Evolutionary conservation across 768 basidiomycete genomes (phyloP), one percentile per base, ranked within the genome.

Genomic region (Dentipellis fragilis): DNA sequence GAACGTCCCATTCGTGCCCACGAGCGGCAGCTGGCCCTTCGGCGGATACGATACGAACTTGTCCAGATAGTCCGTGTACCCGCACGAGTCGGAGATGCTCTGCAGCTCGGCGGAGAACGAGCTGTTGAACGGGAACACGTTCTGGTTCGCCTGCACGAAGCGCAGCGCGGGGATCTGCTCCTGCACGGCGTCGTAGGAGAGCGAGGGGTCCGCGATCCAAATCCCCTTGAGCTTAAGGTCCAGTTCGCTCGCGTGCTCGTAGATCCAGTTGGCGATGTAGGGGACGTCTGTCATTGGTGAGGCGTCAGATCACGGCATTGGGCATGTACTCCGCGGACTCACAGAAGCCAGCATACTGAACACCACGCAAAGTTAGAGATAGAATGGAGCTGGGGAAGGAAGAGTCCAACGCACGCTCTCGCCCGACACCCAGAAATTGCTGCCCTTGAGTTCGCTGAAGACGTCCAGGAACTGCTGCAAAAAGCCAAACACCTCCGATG

Each of bases 391-490:
- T 55, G 36, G 21, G 35, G n/a, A 1, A 3, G 35, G 35, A 46
- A 49, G 17, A 11, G 7, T 50, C 1, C 49, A 9, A 63, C 85
- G 62, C 63, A 87, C 85, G 66, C 86, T 88, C 68, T 88, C 86
- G 35, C 86, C 86, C 29, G 77, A 74, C 4, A 88, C 63, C 62
- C 77, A 88, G 23, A 87, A 72, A n/a, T 83, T 84, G 68, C 84
- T 87, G 16, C 75, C 74, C 62, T 86, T 86, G 46, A 89, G 64
- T 60, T 89, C 87, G 0, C 72, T 69, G 67, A 89, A 89, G 6
- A 87, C 80, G 35, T 80, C 75, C 4, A 89, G 71, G 69, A 88
- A 89, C 61, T 89, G 87, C 55, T 80, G 77, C 58, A 89, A 54
- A 66, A 88, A 88, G 0, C 67, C 75, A 22, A 69, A 65, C 17